Evolutionary conservation across 805 yeast genomes (phyloP).

Genomic region (Tetrapisispora taiwanensis): DNA sequence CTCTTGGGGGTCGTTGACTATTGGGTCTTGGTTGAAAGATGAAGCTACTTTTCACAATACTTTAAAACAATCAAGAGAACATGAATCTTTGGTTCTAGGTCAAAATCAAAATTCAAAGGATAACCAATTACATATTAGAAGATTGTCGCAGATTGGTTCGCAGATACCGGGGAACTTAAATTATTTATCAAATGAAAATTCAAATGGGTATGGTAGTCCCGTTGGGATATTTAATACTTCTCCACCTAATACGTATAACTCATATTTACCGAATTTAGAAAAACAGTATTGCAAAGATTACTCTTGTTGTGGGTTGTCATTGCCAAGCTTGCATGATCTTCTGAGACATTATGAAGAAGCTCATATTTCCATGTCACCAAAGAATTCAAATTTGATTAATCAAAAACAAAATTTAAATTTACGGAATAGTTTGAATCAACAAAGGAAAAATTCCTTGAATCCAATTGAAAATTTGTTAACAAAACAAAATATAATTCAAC

Average conservation of each 20-base stretch:
- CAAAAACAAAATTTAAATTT: background rate
- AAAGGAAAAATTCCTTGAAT: background rate
- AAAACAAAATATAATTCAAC: background rate
- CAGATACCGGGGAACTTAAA: background rate
- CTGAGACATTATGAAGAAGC: slow-evolving; percentile 94
- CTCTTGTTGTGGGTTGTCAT: slow-evolving; percentile 84
- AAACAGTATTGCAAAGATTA: slow-evolving; percentile 96
- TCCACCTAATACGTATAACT: slow-evolving; percentile 36
- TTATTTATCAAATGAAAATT: background rate
- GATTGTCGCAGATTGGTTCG: slow-evolving; percentile 1
- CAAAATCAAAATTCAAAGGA: background rate
- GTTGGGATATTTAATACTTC: slow-evolving; percentile 1
- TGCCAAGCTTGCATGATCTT: slow-evolving; percentile 90
- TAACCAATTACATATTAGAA: background rate
- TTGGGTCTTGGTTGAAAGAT: slow-evolving; percentile 93
- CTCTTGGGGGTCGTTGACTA: slow-evolving; percentile 92
- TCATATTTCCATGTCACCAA: slow-evolving; percentile 56
- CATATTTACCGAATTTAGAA: slow-evolving; percentile 85
- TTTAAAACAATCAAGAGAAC: slow-evolving; percentile 9
- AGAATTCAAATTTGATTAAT: background rate
- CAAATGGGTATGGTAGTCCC: background rate
- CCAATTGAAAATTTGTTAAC: background rate
- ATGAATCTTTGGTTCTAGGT: background rate
- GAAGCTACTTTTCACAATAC: slow-evolving; percentile 59
- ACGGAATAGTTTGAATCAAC: background rate